Conservation (phyloP, 495 filamentous ascomycete genomes). For the Xylaria bambusicola region DNA sequence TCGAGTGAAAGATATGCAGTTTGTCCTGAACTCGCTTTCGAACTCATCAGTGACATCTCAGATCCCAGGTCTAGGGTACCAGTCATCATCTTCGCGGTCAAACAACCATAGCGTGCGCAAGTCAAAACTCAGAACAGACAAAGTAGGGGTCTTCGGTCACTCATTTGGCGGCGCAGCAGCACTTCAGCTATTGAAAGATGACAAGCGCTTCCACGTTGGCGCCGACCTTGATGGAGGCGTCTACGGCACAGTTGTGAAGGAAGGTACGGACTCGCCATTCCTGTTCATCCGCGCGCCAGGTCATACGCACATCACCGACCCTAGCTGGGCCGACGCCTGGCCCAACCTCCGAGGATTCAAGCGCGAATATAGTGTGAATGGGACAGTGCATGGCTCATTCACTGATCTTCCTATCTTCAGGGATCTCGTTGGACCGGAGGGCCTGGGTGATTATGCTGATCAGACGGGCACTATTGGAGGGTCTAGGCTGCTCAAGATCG, state of each 20-base stretch:
- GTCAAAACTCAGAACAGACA: slow-evolving; percentile 17
- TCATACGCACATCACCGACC: slow-evolving; percentile 8
- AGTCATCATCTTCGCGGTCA: neutral
- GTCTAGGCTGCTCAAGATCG: slow-evolving; percentile 16
- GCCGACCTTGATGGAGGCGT: slow-evolving; percentile 51
- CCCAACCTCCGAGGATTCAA: slow-evolving; percentile 19
- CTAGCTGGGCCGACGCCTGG: slow-evolving; percentile 15
- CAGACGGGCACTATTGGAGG: slow-evolving; percentile 14
- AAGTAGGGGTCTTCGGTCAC: slow-evolving; percentile 51
- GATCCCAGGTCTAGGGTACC: neutral
- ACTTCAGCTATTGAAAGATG: slow-evolving; percentile 40
- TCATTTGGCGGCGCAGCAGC: slow-evolving; percentile 58
- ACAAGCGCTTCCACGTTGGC: slow-evolving; percentile 46
- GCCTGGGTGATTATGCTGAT: neutral
- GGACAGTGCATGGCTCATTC: slow-evolving; percentile 18
- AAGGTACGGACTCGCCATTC: slow-evolving; percentile 23
- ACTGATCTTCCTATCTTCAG: slow-evolving; percentile 15
- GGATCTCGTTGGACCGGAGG: slow-evolving; percentile 9
- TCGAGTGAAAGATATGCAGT: slow-evolving; percentile 17
- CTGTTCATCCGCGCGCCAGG: neutral
- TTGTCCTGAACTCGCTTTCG: slow-evolving; percentile 14
- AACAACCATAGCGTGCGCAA: neutral
- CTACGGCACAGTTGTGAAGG: slow-evolving; percentile 24
- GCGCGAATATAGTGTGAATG: slow-evolving; percentile 21
- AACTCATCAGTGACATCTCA: slow-evolving; percentile 14